Evolutionary conservation across 305 asterid species (phyloP).

Genomic region (Petunia hybrid): DNA sequence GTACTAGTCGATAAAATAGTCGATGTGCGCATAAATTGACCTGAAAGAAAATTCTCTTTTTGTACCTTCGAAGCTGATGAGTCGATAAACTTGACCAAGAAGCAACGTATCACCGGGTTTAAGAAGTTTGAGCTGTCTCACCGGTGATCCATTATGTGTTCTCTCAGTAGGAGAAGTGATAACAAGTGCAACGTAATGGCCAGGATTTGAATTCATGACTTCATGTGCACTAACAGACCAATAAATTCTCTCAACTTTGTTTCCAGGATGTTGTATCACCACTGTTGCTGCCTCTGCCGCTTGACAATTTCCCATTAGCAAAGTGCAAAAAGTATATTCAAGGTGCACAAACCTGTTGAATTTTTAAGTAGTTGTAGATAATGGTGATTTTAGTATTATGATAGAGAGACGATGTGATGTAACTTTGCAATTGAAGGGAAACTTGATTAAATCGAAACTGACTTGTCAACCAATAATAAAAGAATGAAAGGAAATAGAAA

Average conservation of each 20-base stretch:
- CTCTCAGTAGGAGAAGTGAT: constrained; percentile 42
- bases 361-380: no score
- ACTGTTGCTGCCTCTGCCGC: constrained; percentile 91
- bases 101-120: constrained; percentile 72
- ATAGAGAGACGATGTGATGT: not conserved
- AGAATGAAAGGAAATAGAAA: constrained; percentile 34
- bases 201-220: constrained; percentile 75
- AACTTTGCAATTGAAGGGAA: not conserved
- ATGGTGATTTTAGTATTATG: not conserved
- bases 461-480: constrained; percentile 2
- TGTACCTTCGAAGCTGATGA: constrained; percentile 74
- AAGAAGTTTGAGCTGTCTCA: constrained; percentile 76
- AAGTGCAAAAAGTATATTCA: not conserved
- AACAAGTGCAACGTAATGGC: constrained; percentile 79
- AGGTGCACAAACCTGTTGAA: not conserved
- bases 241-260: constrained; percentile 72
- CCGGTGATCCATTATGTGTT: constrained; percentile 54
- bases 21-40: not conserved
- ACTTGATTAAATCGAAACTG: not conserved
- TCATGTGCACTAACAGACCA: constrained; percentile 69
- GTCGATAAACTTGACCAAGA: constrained; percentile 79
- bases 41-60: not conserved
- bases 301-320: constrained; percentile 82
- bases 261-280: constrained; percentile 70
- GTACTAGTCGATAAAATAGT: not conserved